These are phyloP conservation scores for Ananas comosus DNA, from an alignment of 176 grass and related monocot genomes.

Conservation along the genomic window DNA sequence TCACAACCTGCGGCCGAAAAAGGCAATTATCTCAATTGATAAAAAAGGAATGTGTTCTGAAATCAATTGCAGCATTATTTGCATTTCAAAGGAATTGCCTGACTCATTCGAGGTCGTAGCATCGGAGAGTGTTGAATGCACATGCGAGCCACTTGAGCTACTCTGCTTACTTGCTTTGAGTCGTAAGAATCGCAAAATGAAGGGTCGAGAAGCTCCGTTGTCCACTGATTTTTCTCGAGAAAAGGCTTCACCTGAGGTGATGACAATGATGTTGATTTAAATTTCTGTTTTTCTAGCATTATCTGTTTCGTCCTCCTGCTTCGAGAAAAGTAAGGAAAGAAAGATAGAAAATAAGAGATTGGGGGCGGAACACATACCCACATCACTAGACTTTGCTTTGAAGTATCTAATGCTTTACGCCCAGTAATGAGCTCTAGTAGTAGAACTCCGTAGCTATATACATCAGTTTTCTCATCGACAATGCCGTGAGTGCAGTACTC, in stretches of 20 bases:
- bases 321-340: not conserved
- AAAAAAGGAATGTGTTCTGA: not conserved
- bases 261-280: not conserved
- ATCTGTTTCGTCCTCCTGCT: not conserved
- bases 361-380: slow-evolving; percentile 34
- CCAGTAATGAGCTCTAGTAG: slow-evolving; percentile 65
- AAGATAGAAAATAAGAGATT: not conserved
- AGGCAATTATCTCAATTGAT: not conserved
- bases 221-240: slow-evolving; percentile 10
- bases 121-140: slow-evolving; percentile 42
- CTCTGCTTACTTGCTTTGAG: slow-evolving; percentile 28
- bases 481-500: slow-evolving; percentile 81
- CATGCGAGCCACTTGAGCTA: slow-evolving; percentile 25
- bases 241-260: slow-evolving; percentile 39
- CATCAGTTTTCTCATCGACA: slow-evolving; percentile 78
- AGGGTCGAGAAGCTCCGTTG: slow-evolving; percentile 44
- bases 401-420: slow-evolving; percentile 39
- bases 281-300: not conserved
- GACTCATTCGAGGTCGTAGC: slow-evolving; percentile 46
- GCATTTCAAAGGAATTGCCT: slow-evolving; percentile 16
- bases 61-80: not conserved
- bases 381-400: slow-evolving; percentile 44
- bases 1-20: not conserved
- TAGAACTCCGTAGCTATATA: slow-evolving; percentile 63
- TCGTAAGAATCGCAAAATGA: slow-evolving; percentile 42